Base-by-base conservation (phyloP, 192 early-diverging fungal genomes). In the Coemansia sp. region DNA sequence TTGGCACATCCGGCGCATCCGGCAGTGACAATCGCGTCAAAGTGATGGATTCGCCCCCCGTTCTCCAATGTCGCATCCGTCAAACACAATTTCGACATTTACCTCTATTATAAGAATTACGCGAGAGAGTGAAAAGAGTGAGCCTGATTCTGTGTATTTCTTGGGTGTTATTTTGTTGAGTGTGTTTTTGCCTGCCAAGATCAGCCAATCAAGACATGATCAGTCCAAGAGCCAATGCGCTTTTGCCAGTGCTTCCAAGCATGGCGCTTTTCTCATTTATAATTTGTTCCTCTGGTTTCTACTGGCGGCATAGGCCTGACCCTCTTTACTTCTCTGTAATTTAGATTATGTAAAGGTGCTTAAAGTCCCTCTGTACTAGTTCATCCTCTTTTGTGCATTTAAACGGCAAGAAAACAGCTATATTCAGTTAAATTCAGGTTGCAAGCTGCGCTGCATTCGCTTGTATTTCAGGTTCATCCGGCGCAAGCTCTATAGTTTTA, bases 101-200 rank as follows among this genome's bases (percentile, higher is more conserved):
- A 65, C 63, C 63, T 65, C 63, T 65, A 35, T 5, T 25, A 54
- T 65, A 42, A 62, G 36, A 62, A 62, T 42, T 22, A 62, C 35
- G 61, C 49, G 49, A 46, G 53, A 54, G 48, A 42, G 63, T 55
- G 52, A 23, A 64, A 64, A 64, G 63, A 64, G 63, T 52, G 63
- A 64, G 35, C 22, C 52, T 25, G 29, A 29, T 29, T 29, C 29
- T 29, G 29, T 29, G 3, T 29, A 2, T 29, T 29, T 29, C 29
- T 29, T 29, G 3, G 29, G 29, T 29, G 29, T 29, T 3, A 29
- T 29, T 29, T 29, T 29, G 29, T 29, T 29, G 29, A 29, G 29
- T 15, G 34, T 35, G 9, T 38, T 6, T 20, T 50, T 64, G 40
- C 52, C 38, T 11, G 38, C 2, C 7, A 5, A 40, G 1, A 40